Evolutionary conservation across 495 filamentous ascomycete species (phyloP).

Genomic region (Penicilliopsis zonata): DNA sequence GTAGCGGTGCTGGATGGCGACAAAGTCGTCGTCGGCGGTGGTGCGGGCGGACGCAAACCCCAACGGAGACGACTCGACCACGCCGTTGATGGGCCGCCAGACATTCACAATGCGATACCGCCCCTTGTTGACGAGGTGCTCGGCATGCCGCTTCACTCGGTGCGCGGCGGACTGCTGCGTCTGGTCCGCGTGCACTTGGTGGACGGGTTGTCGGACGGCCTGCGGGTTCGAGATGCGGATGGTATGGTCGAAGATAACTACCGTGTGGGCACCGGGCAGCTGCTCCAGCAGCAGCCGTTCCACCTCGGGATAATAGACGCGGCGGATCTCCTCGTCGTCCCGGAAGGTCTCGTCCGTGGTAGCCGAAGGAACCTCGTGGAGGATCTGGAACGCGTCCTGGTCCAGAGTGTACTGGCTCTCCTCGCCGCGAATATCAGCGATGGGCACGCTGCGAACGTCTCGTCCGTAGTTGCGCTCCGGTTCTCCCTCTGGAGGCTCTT

Average conservation of each 20-base stretch:
- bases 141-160: slow-evolving; percentile 56
- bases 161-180: slow-evolving; percentile 45
- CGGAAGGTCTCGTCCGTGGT: slow-evolving; percentile 46
- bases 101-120: slow-evolving; percentile 81
- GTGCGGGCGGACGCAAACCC: slow-evolving; percentile 54
- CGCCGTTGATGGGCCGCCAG: slow-evolving; percentile 66
- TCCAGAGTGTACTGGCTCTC: slow-evolving; percentile 56
- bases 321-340: slow-evolving; percentile 48
- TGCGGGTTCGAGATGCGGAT: slow-evolving; percentile 49
- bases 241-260: slow-evolving; percentile 85
- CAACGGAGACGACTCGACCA: slow-evolving; percentile 57
- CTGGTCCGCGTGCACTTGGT: slow-evolving; percentile 73
- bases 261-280: slow-evolving; percentile 46
- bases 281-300: slow-evolving; percentile 48
- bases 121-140: slow-evolving; percentile 39
- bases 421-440: slow-evolving; percentile 55
- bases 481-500: slow-evolving; percentile 44
- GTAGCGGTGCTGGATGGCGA: slow-evolving; percentile 66
- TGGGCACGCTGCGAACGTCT: slow-evolving; percentile 27
- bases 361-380: slow-evolving; percentile 35
- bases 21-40: slow-evolving; percentile 45
- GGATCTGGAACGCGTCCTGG: slow-evolving; percentile 56
- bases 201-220: slow-evolving; percentile 52
- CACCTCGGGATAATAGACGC: slow-evolving; percentile 75
- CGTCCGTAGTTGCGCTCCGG: slow-evolving; percentile 50